Percentiles rank a stretch among this genome's conserved stretches.
Evolutionary conservation across 495 filamentous ascomycete species (phyloP).

Genomic region (Hypoxylon fuscum): DNA sequence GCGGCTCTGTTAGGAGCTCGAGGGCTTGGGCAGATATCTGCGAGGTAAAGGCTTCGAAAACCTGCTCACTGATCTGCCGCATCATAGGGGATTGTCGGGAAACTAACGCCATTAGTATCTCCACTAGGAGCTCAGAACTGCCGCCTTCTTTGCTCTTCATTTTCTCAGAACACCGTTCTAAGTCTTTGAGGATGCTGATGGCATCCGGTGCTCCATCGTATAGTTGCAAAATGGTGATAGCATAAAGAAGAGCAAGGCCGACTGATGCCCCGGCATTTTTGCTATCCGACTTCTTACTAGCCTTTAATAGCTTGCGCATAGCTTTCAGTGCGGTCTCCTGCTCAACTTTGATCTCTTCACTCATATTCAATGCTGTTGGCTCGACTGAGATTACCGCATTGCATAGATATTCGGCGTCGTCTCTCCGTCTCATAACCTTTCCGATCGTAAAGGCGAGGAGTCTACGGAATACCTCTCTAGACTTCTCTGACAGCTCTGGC

Average conservation of each 20-base stretch:
- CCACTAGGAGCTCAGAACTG: slow-evolving; percentile 78
- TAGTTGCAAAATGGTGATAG: slow-evolving; percentile 86
- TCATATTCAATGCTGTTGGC: slow-evolving; percentile 66
- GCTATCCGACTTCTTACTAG: slow-evolving; percentile 53
- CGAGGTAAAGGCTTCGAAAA: slow-evolving; percentile 80
- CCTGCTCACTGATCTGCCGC: slow-evolving; percentile 84
- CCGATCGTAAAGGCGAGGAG: slow-evolving; percentile 70
- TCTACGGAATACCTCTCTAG: slow-evolving; percentile 73
- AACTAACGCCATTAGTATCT: slow-evolving; percentile 86
- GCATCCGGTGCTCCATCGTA: slow-evolving; percentile 89
- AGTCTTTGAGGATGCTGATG: slow-evolving; percentile 74
- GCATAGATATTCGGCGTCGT: slow-evolving; percentile 62
- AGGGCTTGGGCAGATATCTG: slow-evolving; percentile 76
- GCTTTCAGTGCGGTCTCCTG: slow-evolving; percentile 70
- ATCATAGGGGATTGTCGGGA: slow-evolving; percentile 86
- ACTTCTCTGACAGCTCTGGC: slow-evolving; percentile 63
- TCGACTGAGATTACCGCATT: slow-evolving; percentile 57
- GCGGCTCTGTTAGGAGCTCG: slow-evolving; percentile 74
- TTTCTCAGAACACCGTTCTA: slow-evolving; percentile 75
- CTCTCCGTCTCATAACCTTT: slow-evolving; percentile 71
- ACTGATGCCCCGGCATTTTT: slow-evolving; percentile 54
- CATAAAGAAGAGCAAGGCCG: slow-evolving; percentile 83
- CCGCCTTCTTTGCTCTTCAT: slow-evolving; percentile 66
- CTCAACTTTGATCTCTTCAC: slow-evolving; percentile 66
- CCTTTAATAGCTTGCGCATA: slow-evolving; percentile 73